Conservation (phyloP, 2,329 filamentous ascomycete genomes). For the Ilyonectria sp. region DNA sequence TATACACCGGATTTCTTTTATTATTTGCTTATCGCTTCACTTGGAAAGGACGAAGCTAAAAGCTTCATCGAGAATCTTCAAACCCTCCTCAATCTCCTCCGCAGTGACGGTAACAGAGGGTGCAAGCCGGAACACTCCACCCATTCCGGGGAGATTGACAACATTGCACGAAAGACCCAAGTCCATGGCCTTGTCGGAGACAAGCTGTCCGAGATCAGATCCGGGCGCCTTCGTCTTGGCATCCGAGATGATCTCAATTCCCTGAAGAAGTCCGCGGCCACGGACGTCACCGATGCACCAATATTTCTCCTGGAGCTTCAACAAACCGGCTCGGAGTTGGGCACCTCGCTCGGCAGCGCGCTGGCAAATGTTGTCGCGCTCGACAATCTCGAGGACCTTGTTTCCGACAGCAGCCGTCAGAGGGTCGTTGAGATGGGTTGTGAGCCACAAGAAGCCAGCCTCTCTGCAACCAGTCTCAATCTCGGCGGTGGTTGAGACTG, state of each 20-base stretch:
- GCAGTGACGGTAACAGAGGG: constrained; percentile 65
- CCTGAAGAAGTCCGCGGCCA: constrained; percentile 65
- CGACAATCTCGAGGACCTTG: constrained; percentile 69
- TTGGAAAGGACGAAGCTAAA: constrained; percentile 49
- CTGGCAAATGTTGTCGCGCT: constrained; percentile 61
- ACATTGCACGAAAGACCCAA: constrained; percentile 66
- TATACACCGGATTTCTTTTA: background rate
- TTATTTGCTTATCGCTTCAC: too few relatives aligned
- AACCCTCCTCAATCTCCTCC: constrained; percentile 61
- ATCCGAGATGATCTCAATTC: constrained; percentile 65
- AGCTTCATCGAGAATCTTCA: constrained; percentile 66
- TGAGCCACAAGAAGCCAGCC: constrained; percentile 63
- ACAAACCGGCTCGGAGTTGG: constrained; percentile 60
- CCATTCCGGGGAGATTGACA: constrained; percentile 62
- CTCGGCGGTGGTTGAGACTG: constrained; percentile 63
- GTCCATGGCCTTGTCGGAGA: constrained; percentile 61
- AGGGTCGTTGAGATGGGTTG: constrained; percentile 70
- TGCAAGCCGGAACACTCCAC: constrained; percentile 66
- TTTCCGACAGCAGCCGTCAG: constrained; percentile 67
- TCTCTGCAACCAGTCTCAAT: constrained; percentile 63
- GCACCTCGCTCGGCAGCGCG: constrained; percentile 58
- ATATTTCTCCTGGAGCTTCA: constrained; percentile 62
- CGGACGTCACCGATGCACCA: constrained; percentile 68
- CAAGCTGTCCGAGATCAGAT: constrained; percentile 58
- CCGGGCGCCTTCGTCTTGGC: constrained; percentile 57